Evolutionary conservation across 768 basidiomycete species (phyloP), one percentile per base, ranked within the genome.

Genomic region (Mycena vitilis): DNA sequence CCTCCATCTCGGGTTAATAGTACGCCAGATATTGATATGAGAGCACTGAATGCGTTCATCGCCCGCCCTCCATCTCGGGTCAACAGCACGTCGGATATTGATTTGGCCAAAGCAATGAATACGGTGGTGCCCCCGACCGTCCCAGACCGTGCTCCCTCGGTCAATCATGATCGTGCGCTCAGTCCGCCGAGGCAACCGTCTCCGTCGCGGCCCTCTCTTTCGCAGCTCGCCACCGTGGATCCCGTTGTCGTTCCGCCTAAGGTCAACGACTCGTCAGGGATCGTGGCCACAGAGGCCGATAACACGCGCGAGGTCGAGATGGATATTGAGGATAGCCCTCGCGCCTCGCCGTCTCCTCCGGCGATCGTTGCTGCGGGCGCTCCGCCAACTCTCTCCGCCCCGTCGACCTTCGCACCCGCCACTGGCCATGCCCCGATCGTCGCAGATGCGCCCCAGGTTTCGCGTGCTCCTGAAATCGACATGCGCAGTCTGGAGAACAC

Each of bases 401-500:
- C 60, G 2, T 44, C 62, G 8, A 10, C 44, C 25, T 38, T 23
- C 9, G 11, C n/a, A 1, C 23, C 55, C 36, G 34, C 49, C 11
- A 18, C 59, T 36, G 18, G 48, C 34, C 12, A 48, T 20, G 30
- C 65, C 45, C 36, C 70, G 10, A 54, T 18, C 38, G 51, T 34
- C n/a, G 60, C 52, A 5, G 37, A 44, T 47, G 18, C 49, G 4
- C 52, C 60, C 9, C 44, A 48, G 30, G 52, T 63, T 22, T 30
- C n/a, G 34, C 57, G 58, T 34, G 42, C 54, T 16, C 59, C 66
- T 5, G 66, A 67, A 36, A 65, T 69, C 22, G 71, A 72, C 42
- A 53, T 68, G 64, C 51, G 60, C 13, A 66, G 56, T 59, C 25
- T 68, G 54, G 71, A 72, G 56, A 63, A 45, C 22, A 15, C 60